Evolutionary conservation across 345 rosid genomes (phyloP), one percentile per base, ranked within the genome.

Genomic region (Noccaea caerulescens): DNA sequence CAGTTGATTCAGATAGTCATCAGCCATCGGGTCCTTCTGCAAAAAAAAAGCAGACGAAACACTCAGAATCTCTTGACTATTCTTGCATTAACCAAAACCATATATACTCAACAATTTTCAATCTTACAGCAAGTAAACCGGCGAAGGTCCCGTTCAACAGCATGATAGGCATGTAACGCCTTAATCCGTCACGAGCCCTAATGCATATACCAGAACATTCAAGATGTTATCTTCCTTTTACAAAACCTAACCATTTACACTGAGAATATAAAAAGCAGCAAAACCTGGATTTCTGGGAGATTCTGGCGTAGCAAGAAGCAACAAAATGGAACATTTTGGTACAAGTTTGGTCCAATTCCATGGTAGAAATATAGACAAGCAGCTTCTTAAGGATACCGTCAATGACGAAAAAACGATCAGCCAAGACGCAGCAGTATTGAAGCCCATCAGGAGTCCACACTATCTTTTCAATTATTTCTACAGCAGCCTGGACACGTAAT

Each of bases 261-360:
- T 25, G 2, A 46, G 36, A 25, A 46, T 32, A 1, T 56, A 32
- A 38, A 5, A 25, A 25, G 27, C 27, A 58, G 55, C 27, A 25
- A 51, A 63, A 86, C 96, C 96, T 85, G 1, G 81, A 8, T 57
- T 64, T 69, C n/a, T 68, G 42, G 8, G 96, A 85, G 65, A 85
- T 82, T 67, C 71, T 82, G 8, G 8, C 50, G 66, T 83, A 89
- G 78, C 90, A 85, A 68, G 71, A 20, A 32, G 76, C 63, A 13
- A 87, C 66, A 46, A 69, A 55, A 6, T 11, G 23, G 42, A 69
- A 23, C 73, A 63, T 33, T 56, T 2, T 33, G 14, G 67, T 1
- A 56, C 55, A 33, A 33, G 79, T 71, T n/a, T 5, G 57, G 12
- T 4, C 1, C 27, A 25, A 2, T 25, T 1, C 3, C 66, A 69